Evolutionary conservation across 169 alveolate genomes (phyloP).

Genomic region (Plasmodium yoelii): DNA sequence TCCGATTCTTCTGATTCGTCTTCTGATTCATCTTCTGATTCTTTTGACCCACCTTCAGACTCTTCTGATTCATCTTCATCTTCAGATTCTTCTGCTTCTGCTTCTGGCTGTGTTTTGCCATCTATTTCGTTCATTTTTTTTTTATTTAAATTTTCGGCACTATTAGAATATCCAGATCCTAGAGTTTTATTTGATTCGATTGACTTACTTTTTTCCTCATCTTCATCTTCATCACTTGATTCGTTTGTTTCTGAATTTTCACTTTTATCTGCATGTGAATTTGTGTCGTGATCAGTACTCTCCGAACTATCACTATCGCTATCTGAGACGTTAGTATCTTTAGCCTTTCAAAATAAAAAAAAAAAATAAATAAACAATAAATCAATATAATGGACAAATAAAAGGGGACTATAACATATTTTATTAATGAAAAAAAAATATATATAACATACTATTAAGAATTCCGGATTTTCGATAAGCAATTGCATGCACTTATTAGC

Average conservation of each 20-base stretch:
- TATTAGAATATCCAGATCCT: background rate
- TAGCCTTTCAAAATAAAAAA: background rate
- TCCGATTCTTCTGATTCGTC: slow-evolving; percentile 29
- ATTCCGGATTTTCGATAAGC: slow-evolving; percentile 52
- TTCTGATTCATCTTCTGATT: slow-evolving; percentile 7
- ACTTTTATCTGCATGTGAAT: slow-evolving; percentile 4
- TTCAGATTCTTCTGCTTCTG: background rate
- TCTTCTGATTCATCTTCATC: slow-evolving; percentile 3
- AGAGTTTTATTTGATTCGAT: background rate
- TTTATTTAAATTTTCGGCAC: background rate
- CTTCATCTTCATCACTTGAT: background rate
- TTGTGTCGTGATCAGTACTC: background rate
- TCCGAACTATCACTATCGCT: slow-evolving; percentile 28
- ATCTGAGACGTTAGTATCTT: background rate
- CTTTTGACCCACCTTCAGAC: slow-evolving; percentile 10
- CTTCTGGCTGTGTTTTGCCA: background rate
- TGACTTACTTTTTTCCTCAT: background rate
- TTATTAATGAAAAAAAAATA: background rate
- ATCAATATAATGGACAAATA: background rate
- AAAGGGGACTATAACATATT: background rate
- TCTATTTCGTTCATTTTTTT: background rate
- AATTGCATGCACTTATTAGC: slow-evolving; percentile 54
- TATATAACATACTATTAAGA: slow-evolving; percentile 18
- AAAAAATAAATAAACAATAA: background rate
- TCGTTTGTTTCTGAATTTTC: background rate